Conservation (phyloP, 1,284 basidiomycete genomes). For the Ceratobasidium sp. region DNA sequence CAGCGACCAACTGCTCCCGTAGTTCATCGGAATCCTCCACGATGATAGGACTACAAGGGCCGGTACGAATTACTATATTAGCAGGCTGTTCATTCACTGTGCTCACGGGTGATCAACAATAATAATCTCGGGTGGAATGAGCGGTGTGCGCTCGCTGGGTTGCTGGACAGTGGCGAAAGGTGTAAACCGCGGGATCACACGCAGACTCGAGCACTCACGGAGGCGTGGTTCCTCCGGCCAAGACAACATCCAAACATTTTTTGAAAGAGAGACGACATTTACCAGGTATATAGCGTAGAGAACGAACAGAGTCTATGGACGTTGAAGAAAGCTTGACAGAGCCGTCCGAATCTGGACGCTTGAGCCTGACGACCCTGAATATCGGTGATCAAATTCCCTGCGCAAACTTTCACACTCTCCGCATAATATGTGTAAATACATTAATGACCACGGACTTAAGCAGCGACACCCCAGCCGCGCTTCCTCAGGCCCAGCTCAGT, state of each 20-base stretch:
- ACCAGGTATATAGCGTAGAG: conserved; percentile 38
- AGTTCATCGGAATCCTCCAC: conserved; percentile 31
- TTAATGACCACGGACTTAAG: conserved; percentile 11
- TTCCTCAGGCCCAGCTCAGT: conserved; percentile 59
- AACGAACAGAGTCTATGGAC: conserved; percentile 40
- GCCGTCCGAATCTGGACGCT: conserved; percentile 25
- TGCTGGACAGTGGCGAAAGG: conserved; percentile 29
- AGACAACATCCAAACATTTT: conserved; percentile 43
- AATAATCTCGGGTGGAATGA: conserved; percentile 23
- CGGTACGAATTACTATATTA: background rate
- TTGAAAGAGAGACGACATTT: conserved; percentile 45
- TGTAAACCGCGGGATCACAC: conserved; percentile 10
- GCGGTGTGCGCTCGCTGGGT: conserved; percentile 39
- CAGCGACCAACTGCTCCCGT: conserved; percentile 41
- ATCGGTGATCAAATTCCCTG: conserved; percentile 43
- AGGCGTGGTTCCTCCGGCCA: conserved; percentile 10
- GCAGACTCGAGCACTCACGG: conserved; percentile 11
- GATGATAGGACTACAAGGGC: conserved; percentile 18
- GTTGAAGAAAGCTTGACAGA: conserved; percentile 41
- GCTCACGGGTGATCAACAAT: conserved; percentile 36
- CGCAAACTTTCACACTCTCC: conserved; percentile 15
- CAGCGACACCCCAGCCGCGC: conserved; percentile 53
- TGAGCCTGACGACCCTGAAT: conserved; percentile 42
- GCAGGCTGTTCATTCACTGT: background rate
- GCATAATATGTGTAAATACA: conserved; percentile 32